Conservation (phyloP, 2,329 filamentous ascomycete species). For the Monilinia fructicola region DNA sequence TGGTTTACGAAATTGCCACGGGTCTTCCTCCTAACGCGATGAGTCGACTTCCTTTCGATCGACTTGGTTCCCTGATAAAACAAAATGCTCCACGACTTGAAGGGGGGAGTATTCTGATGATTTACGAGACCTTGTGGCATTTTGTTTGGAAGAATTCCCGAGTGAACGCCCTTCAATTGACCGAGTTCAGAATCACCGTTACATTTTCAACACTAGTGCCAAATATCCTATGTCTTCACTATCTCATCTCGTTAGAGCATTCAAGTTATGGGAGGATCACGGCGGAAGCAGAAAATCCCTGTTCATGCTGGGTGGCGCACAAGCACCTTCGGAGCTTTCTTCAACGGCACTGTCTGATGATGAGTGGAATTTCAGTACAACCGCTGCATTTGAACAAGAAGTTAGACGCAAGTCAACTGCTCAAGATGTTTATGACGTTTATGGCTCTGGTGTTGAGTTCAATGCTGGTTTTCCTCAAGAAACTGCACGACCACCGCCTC, state of each 20-base stretch:
- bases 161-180: slow-evolving; percentile 67
- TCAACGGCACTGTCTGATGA: slow-evolving; percentile 50
- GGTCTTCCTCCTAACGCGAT: slow-evolving; percentile 70
- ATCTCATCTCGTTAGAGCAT: slow-evolving; percentile 66
- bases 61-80: slow-evolving; percentile 57
- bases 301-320: slow-evolving; percentile 60
- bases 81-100: slow-evolving; percentile 66
- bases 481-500: slow-evolving; percentile 47
- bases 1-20: slow-evolving; percentile 78
- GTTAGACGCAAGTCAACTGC: slow-evolving; percentile 53
- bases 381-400: slow-evolving; percentile 61
- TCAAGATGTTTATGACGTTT: slow-evolving; percentile 60
- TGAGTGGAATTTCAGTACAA: slow-evolving; percentile 69
- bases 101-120: slow-evolving; percentile 67
- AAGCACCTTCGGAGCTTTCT: slow-evolving; percentile 45
- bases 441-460: slow-evolving; percentile 59
- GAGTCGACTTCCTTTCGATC: slow-evolving; percentile 49
- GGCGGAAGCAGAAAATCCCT: slow-evolving; percentile 69
- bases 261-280: slow-evolving; percentile 72
- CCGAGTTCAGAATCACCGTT: slow-evolving; percentile 67
- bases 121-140: slow-evolving; percentile 69
- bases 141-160: slow-evolving; percentile 69
- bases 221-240: slow-evolving; percentile 65
- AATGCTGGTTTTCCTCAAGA: slow-evolving; percentile 43
- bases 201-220: slow-evolving; percentile 62